Evolutionary conservation across 345 rosid species (phyloP).

Genomic region (Populus pruinosa): DNA sequence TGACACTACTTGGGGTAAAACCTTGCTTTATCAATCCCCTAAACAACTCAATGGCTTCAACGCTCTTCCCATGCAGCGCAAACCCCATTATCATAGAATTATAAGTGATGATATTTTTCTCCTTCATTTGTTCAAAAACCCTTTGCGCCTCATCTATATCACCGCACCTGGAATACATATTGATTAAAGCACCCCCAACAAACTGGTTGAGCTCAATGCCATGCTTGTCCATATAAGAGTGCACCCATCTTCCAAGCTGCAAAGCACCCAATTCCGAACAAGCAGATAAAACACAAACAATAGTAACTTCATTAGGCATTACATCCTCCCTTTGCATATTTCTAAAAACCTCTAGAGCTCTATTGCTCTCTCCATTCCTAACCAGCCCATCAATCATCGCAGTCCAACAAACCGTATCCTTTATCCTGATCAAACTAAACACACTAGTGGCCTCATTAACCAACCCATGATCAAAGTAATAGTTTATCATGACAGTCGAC

Average conservation of each 20-base stretch:
- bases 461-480: conserved; percentile 40
- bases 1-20: conserved; percentile 40
- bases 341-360: conserved; percentile 54
- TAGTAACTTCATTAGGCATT: conserved; percentile 51
- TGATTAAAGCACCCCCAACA: conserved; percentile 62
- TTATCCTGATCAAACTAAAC: conserved; percentile 36
- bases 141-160: conserved; percentile 43
- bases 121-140: conserved; percentile 40
- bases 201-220: conserved; percentile 40
- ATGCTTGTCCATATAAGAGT: conserved; percentile 42
- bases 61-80: conserved; percentile 53
- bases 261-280: conserved; percentile 60
- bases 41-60: conserved; percentile 47
- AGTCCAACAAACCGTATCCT: conserved; percentile 70
- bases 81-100: conserved; percentile 60
- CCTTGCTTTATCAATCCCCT: conserved; percentile 42
- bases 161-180: conserved; percentile 59
- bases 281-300: conserved; percentile 56
- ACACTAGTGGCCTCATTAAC: conserved; percentile 38
- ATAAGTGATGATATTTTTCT: conserved; percentile 45
- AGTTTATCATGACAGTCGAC: conserved; percentile 41
- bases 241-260: conserved; percentile 64
- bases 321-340: conserved; percentile 50
- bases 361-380: conserved; percentile 51
- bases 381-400: conserved; percentile 67